phyloP scores from a whole-genome alignment of 1,284 basidiomycete species.

The Trichosporon sp. region DNA sequence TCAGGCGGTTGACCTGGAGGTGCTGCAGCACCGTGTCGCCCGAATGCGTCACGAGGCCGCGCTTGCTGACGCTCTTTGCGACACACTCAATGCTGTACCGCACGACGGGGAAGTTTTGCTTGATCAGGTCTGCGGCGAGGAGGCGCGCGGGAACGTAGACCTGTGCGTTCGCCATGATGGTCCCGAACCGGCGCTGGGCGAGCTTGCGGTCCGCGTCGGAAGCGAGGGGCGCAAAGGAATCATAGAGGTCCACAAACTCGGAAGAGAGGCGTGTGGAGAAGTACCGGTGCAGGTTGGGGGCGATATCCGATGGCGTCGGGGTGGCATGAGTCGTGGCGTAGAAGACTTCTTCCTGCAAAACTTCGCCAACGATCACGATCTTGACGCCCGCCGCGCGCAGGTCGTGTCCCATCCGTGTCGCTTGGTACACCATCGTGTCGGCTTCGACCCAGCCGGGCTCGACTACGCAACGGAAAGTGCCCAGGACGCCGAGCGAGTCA shows the following conservation, averaged over 20 bases:
- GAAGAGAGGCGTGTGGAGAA: slow-evolving; percentile 51
- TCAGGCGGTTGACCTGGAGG: slow-evolving; percentile 57
- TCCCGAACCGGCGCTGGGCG: slow-evolving; percentile 62
- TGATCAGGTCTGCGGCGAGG: slow-evolving; percentile 64
- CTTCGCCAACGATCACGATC: slow-evolving; percentile 67
- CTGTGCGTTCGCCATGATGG: slow-evolving; percentile 64
- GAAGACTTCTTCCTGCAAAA: slow-evolving; percentile 66
- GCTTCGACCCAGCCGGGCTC: slow-evolving; percentile 64
- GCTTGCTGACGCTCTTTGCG: slow-evolving; percentile 50
- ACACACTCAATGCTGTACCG: slow-evolving; percentile 66
- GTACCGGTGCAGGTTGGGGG: slow-evolving; percentile 66
- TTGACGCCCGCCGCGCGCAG: slow-evolving; percentile 65
- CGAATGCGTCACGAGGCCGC: slow-evolving; percentile 70
- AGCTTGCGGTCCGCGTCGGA: slow-evolving; percentile 57
- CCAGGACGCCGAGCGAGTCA: slow-evolving; percentile 58
- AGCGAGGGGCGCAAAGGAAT: slow-evolving; percentile 56
- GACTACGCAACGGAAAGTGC: slow-evolving; percentile 70
- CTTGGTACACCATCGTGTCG: slow-evolving; percentile 68
- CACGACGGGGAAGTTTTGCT: slow-evolving; percentile 65
- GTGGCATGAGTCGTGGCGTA: slow-evolving; percentile 70
- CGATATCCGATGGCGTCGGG: slow-evolving; percentile 59
- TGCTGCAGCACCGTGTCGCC: slow-evolving; percentile 64
- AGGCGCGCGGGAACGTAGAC: slow-evolving; percentile 70
- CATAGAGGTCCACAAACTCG: slow-evolving; percentile 20
- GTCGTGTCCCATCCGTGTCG: slow-evolving; percentile 62